Percentiles rank a stretch among this genome's conserved stretches.
Conservation (phyloP, 2,329 filamentous ascomycete genomes). For the Lachnellula suecica region DNA sequence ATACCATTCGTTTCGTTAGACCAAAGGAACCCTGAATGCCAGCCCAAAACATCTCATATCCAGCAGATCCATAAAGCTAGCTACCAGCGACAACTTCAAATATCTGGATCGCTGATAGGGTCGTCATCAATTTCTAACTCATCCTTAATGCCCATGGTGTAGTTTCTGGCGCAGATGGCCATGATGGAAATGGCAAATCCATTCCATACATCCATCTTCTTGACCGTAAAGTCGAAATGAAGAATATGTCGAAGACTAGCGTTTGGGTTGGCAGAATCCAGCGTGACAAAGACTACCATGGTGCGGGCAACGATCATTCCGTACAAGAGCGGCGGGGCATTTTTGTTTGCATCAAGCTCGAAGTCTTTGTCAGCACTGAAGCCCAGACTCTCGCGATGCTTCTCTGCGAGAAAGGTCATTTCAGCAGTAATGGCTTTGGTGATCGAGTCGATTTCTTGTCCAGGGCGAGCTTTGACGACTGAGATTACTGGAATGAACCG, state of each 20-base stretch:
- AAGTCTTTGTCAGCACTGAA: slow-evolving; percentile 18
- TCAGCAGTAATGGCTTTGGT: slow-evolving; percentile 23
- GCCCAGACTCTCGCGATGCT: slow-evolving; percentile 25
- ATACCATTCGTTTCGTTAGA: background rate
- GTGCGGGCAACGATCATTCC: slow-evolving; percentile 32
- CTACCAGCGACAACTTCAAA: background rate
- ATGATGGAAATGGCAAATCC: slow-evolving; percentile 34
- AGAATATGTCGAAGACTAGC: slow-evolving; percentile 26
- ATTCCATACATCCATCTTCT: slow-evolving; percentile 34
- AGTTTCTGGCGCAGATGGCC: slow-evolving; percentile 30
- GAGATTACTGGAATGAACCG: slow-evolving; percentile 31
- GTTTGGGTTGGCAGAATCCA: slow-evolving; percentile 29
- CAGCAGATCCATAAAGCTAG: background rate
- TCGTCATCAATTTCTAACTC: slow-evolving; percentile 26
- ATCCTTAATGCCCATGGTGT: slow-evolving; percentile 30
- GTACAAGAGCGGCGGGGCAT: slow-evolving; percentile 32
- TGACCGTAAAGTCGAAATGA: slow-evolving; percentile 30
- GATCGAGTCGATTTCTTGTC: slow-evolving; percentile 20
- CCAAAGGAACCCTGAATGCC: background rate
- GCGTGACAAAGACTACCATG: slow-evolving; percentile 29
- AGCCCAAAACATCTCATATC: background rate
- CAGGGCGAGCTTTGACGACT: slow-evolving; percentile 18
- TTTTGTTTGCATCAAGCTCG: slow-evolving; percentile 22
- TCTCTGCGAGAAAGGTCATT: slow-evolving; percentile 28
- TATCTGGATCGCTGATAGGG: slow-evolving; percentile 23